phyloP scores from a whole-genome alignment of 2,329 filamentous ascomycete genomes.

The Arthrocladium fulminans region DNA sequence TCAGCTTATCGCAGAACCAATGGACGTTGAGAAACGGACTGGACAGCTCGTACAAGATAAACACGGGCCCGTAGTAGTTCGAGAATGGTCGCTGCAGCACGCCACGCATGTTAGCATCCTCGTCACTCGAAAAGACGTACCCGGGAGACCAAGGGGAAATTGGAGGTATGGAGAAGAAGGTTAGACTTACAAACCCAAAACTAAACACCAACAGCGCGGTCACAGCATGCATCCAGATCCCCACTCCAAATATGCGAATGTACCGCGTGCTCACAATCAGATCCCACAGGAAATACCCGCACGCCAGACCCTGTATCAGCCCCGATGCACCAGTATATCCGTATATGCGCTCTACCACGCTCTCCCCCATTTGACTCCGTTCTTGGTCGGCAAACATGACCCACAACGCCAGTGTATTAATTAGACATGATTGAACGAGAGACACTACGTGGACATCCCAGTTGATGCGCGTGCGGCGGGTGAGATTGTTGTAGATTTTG shows the following conservation, averaged over 20 bases:
- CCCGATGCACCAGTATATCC: conserved; percentile 53
- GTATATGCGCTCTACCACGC: conserved; percentile 43
- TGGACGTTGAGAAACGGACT: conserved; percentile 60
- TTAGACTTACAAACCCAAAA: conserved; percentile 52
- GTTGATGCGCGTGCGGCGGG: conserved; percentile 49
- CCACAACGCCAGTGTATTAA: conserved; percentile 49
- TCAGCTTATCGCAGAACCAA: conserved; percentile 62
- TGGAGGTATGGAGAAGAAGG: neutral
- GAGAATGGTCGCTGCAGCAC: conserved; percentile 50
- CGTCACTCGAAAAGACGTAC: too few species aligned
- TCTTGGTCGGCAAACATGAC: conserved; percentile 50
- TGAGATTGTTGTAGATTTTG: conserved; percentile 45
- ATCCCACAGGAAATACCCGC: conserved; percentile 59
- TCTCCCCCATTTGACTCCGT: conserved; percentile 43
- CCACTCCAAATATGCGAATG: conserved; percentile 50
- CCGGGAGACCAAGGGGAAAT: neutral
- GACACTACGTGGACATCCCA: conserved; percentile 61
- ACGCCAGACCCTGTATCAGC: conserved; percentile 51
- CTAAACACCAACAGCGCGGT: conserved; percentile 53
- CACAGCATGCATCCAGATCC: conserved; percentile 54
- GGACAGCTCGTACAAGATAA: conserved; percentile 60
- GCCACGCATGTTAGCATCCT: conserved; percentile 7
- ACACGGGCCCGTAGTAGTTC: conserved; percentile 56
- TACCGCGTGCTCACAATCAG: conserved; percentile 48
- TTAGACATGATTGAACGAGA: conserved; percentile 49